Evolutionary conservation across 176 grass and related monocot species (phyloP), one percentile per base, ranked within the genome.

Genomic region (Lolium perenne): DNA sequence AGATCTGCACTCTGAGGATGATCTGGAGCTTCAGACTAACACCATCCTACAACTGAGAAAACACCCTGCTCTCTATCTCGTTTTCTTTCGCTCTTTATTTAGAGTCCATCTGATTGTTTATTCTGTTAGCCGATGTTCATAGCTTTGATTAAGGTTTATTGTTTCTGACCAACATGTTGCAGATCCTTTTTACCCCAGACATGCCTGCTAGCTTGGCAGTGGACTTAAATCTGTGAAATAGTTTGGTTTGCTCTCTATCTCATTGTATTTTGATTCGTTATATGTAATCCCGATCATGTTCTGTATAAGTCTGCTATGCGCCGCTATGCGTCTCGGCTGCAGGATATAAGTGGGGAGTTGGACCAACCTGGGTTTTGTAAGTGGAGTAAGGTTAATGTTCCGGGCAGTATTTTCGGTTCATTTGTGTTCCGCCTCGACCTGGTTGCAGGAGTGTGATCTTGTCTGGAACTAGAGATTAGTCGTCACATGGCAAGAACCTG

Each of bases 381-480:
- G 2, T 71, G n/a, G 46, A 74, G 46, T 74, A n/a, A 74, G 71
- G n/a, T 74, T 48, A 48, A 45, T 50, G 6, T 73, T 47, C 6
- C 12, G 40, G 12, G n/a, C 1, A 10, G 67, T 70, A 18, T 71
- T 10, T 74, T 74, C 1, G 22, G n/a, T 74, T 51, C 47, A 51
- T 3, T 67, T 11, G 15, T 48, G 71, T 17, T 80, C 29, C 1
- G 21, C 16, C 69, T 54, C 43, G 53, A 71, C 18, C 40, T 73
- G 51, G 8, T 82, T 88, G 86, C 86, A 88, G 86, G 86, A 18
- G n/a, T 16, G 41, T 60, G 71, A 22, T 35, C 23, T 14, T 53
- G 23, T 25, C 29, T 20, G 48, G 77, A 15, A 73, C 26, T n/a
- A 22, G 50, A 57, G 10, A 20, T 4, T 23, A 13, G 10, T 38